phyloP scores from a whole-genome alignment of 2,329 filamentous ascomycete species.

The Cladosporium sp. region DNA sequence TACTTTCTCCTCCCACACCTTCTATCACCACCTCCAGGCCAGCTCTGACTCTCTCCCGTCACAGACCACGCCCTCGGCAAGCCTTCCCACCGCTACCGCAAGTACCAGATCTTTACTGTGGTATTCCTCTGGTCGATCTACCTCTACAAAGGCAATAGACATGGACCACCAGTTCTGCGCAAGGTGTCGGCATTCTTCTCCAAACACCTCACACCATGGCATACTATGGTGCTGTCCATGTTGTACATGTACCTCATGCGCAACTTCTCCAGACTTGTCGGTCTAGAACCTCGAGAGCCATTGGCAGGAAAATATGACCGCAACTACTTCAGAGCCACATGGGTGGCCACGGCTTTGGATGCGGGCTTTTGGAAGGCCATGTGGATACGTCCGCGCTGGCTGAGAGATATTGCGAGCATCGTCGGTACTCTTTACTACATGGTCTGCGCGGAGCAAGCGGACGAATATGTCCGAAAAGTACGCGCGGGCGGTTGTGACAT shows the following conservation, averaged over 20 bases:
- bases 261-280: constrained; percentile 90
- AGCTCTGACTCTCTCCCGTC: not conserved
- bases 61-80: constrained; percentile 86
- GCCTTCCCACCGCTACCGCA: constrained; percentile 85
- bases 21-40: no score
- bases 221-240: constrained; percentile 80
- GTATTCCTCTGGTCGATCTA: constrained; percentile 89
- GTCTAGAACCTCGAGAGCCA: constrained; percentile 88
- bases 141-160: constrained; percentile 73
- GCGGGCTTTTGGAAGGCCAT: constrained; percentile 99
- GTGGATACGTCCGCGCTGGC: constrained; percentile 75
- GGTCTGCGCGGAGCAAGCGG: constrained; percentile 86
- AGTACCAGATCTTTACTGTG: constrained; percentile 87
- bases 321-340: constrained; percentile 92
- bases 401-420: constrained; percentile 77
- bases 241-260: constrained; percentile 86
- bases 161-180: constrained; percentile 76
- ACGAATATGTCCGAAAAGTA: constrained; percentile 93
- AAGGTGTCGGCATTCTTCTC: constrained; percentile 68
- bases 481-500: constrained; percentile 81
- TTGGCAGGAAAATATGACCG: constrained; percentile 90
- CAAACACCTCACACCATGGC: constrained; percentile 76
- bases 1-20: not conserved
- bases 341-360: constrained; percentile 90
- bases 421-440: constrained; percentile 88